A percentile compares a stretch with the other conserved stretches of the same genome.
phyloP scores from a whole-genome alignment of 805 yeast genomes.

The Torulaspora quercuum region DNA sequence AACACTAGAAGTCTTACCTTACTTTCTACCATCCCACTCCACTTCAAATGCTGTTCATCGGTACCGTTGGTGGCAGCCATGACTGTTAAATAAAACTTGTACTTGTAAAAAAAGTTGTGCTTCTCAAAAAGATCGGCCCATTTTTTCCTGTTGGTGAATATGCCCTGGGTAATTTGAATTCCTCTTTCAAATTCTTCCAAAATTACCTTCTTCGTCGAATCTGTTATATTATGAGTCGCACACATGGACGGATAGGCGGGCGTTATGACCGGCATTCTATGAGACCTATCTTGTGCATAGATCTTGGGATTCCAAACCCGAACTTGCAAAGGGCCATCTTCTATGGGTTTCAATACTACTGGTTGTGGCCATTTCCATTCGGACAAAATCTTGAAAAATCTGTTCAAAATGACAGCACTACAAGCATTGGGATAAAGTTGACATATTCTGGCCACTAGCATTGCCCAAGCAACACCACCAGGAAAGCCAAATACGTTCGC shows the following conservation, averaged over 20 bases:
- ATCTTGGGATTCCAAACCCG: slow-evolving; percentile 95
- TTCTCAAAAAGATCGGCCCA: slow-evolving; percentile 78
- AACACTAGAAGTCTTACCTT: slow-evolving; percentile 76
- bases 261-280: slow-evolving; percentile 95
- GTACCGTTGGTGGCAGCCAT: slow-evolving; percentile 71
- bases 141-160: slow-evolving; percentile 54
- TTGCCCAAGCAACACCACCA: slow-evolving; percentile 99
- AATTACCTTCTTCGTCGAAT: slow-evolving; percentile 81
- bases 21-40: slow-evolving; percentile 93
- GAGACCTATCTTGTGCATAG: slow-evolving; percentile 84
- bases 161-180: slow-evolving; percentile 62
- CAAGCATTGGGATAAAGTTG: slow-evolving; percentile 96
- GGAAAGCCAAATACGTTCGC: slow-evolving; percentile 97
- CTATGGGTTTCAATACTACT: slow-evolving; percentile 84
- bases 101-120: slow-evolving; percentile 77
- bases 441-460: slow-evolving; percentile 97
- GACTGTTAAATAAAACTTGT: slow-evolving; percentile 82
- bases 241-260: slow-evolving; percentile 95
- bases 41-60: slow-evolving; percentile 79
- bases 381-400: slow-evolving; percentile 79
- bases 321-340: slow-evolving; percentile 95
- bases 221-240: slow-evolving; percentile 93
- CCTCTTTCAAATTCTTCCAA: slow-evolving; percentile 79
- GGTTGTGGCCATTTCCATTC: slow-evolving; percentile 99
- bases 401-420: slow-evolving; percentile 83